Conservation (phyloP, 2,329 filamentous ascomycete species). For the Pseudofabraea citricarpa region DNA sequence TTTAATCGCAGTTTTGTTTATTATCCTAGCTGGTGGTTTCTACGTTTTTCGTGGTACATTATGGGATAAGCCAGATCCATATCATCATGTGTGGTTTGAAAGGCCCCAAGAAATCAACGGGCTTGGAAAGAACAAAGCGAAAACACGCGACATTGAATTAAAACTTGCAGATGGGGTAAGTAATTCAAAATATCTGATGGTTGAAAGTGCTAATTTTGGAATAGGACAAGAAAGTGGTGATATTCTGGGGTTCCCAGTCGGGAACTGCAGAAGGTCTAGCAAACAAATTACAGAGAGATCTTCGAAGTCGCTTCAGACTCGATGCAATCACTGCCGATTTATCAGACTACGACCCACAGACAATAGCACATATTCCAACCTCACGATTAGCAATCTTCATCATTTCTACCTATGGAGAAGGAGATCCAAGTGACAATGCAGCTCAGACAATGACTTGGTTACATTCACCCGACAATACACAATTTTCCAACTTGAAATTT, state of each 20-base stretch:
- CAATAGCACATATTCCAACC: conserved; percentile 8
- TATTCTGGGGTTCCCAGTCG: conserved; percentile 10
- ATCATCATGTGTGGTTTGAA: conserved; percentile 42
- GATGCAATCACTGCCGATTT: conserved; percentile 5
- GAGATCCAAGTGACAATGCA: conserved; percentile 20
- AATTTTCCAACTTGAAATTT: conserved; percentile 11
- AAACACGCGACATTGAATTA: conserved; percentile 40
- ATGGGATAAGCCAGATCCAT: conserved; percentile 46
- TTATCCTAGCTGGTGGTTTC: no score
- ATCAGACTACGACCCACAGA: conserved; percentile 6
- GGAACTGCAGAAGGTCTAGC: conserved; percentile 6
- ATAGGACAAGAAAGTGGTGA: conserved; percentile 5
- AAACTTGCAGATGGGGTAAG: conserved; percentile 20
- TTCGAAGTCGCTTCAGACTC: conserved; percentile 1
- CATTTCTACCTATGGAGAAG: conserved; percentile 20
- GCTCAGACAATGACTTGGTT: conserved; percentile 12
- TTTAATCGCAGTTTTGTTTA: no score
- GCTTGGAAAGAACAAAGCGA: conserved; percentile 20
- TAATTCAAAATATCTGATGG: neutral
- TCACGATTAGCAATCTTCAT: conserved; percentile 16
- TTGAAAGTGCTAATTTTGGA: neutral
- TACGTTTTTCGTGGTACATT: conserved; percentile 34
- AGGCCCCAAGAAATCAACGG: conserved; percentile 33
- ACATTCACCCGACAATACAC: conserved; percentile 1
- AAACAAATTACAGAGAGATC: neutral